Conservation (phyloP, 495 filamentous ascomycete genomes). For the Lophiostoma macrostomum region DNA sequence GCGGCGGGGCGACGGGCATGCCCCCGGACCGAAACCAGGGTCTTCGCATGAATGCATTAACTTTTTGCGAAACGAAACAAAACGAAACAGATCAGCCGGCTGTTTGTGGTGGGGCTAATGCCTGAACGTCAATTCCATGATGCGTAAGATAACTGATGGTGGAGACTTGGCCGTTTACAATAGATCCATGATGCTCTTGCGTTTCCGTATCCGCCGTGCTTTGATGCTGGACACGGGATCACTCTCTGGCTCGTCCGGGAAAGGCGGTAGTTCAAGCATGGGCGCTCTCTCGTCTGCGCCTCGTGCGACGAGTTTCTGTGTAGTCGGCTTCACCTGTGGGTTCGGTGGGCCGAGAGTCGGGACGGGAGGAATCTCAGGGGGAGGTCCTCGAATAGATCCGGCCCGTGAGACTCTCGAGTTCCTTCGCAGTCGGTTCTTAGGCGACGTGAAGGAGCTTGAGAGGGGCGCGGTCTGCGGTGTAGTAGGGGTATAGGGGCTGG, state of each 20-base stretch:
- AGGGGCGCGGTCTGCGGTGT: slow-evolving; percentile 22
- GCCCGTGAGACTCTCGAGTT: slow-evolving; percentile 12
- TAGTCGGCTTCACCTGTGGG: background rate
- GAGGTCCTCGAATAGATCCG: background rate
- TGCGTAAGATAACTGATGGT: no score
- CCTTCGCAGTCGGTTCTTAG: slow-evolving; percentile 3
- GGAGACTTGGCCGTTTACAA: slow-evolving; percentile 4
- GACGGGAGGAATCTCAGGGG: slow-evolving; percentile 7
- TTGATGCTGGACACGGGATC: slow-evolving; percentile 9
- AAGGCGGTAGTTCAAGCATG: slow-evolving; percentile 25
- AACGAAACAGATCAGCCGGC: background rate
- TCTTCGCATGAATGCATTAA: background rate
- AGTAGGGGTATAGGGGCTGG: slow-evolving; percentile 19
- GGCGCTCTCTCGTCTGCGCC: slow-evolving; percentile 33
- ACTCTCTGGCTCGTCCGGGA: slow-evolving; percentile 4
- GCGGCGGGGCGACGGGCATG: background rate
- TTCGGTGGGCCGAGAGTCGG: background rate
- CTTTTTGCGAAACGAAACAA: slow-evolving; percentile 3
- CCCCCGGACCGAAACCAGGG: background rate
- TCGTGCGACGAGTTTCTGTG: slow-evolving; percentile 18
- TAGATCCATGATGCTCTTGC: slow-evolving; percentile 30
- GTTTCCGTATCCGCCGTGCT: slow-evolving; percentile 18
- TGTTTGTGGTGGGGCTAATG: no score
- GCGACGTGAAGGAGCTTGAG: background rate
- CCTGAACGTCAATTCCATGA: no score